Conservation (phyloP, 2,329 filamentous ascomycete genomes). For the Ceratocystis cubensis region DNA sequence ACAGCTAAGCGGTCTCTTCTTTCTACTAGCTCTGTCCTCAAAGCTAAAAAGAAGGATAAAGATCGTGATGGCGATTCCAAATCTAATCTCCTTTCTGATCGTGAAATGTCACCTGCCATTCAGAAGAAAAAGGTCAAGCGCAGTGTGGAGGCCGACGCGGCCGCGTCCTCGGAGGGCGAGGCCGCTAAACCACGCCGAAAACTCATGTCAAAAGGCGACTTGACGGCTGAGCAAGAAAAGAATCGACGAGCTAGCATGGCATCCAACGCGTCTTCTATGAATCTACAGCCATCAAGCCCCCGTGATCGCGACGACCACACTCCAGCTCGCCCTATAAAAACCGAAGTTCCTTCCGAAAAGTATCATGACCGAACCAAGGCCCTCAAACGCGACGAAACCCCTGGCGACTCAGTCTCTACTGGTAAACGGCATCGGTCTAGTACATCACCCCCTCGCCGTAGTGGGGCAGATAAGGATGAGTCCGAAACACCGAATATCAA, state of each 20-base stretch:
- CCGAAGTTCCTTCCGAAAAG: constrained; percentile 31
- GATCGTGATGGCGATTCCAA: constrained; percentile 32
- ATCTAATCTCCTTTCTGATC: constrained; percentile 31
- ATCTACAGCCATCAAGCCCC: constrained; percentile 38
- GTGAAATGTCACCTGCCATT: constrained; percentile 39
- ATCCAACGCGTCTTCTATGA: constrained; percentile 40
- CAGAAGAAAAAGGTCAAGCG: constrained; percentile 43
- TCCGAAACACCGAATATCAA: constrained; percentile 45
- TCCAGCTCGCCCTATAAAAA: constrained; percentile 35
- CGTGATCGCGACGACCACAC: constrained; percentile 39
- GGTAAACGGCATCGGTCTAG: constrained; percentile 49
- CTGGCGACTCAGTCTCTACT: constrained; percentile 38
- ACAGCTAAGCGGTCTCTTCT: constrained; percentile 37
- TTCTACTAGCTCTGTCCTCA: constrained; percentile 28
- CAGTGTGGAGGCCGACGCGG: constrained; percentile 40
- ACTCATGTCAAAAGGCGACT: constrained; percentile 49
- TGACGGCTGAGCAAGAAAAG: constrained; percentile 46
- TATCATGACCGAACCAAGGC: constrained; percentile 48
- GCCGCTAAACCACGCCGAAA: constrained; percentile 48
- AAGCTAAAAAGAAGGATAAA: constrained; percentile 44
- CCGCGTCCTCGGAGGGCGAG: constrained; percentile 45
- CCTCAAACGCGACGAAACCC: constrained; percentile 48
- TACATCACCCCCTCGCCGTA: constrained; percentile 41
- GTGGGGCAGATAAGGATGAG: constrained; percentile 41
- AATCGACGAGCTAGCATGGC: constrained; percentile 46